Percentiles rank a stretch among this genome's conserved stretches.
Conservation (phyloP, 1,284 basidiomycete species). For the Tylopilus sp. region DNA sequence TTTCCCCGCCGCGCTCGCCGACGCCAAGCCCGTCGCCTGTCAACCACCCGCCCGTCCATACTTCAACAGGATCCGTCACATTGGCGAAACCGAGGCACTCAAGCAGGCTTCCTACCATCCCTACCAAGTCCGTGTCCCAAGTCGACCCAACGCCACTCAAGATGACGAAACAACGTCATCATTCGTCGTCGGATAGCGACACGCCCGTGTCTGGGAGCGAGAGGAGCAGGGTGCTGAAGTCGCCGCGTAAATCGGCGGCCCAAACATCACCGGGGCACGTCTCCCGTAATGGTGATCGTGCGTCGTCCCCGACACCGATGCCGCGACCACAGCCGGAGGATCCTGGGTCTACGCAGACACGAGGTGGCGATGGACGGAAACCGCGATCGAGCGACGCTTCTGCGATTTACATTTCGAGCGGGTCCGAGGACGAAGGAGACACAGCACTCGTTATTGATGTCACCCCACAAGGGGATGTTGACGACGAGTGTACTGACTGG, state of each 20-base stretch:
- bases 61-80: not conserved
- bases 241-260: constrained; percentile 26
- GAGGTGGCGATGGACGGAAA: not conserved
- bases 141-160: not conserved
- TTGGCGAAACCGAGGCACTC: not conserved
- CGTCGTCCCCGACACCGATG: constrained; percentile 16
- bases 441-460: not conserved
- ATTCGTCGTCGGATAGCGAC: constrained; percentile 7
- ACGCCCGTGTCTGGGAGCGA: constrained; percentile 6
- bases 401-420: constrained; percentile 33
- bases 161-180: constrained; percentile 6
- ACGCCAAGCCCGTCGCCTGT: constrained; percentile 18
- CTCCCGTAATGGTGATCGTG: not conserved
- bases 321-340: not conserved
- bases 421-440: constrained; percentile 22
- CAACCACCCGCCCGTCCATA: not conserved
- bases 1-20: constrained; percentile 24
- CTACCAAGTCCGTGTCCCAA: constrained; percentile 1
- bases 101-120: constrained; percentile 8
- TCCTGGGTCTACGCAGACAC: not conserved
- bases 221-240: constrained; percentile 16
- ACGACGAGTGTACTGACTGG: constrained; percentile 8
- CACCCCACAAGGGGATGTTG: not conserved
- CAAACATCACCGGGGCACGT: constrained; percentile 28
- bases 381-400: constrained; percentile 17